phyloP scores from a whole-genome alignment of 2,329 filamentous ascomycete species.

The Aspergillus unguis region DNA sequence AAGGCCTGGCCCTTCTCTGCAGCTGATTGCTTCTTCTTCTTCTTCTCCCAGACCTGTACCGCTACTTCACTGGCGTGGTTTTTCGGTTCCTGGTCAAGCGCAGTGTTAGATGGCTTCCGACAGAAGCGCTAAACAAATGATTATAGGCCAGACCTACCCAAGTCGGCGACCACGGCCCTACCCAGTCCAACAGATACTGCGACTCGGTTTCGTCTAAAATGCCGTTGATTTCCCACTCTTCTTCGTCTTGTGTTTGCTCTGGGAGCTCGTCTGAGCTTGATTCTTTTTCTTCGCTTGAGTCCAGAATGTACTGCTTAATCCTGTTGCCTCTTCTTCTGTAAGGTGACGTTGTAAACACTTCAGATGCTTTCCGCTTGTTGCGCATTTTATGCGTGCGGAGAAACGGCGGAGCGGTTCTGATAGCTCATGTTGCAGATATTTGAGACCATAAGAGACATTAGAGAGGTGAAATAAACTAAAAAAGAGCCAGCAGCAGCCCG shows the following conservation, averaged over 20 bases:
- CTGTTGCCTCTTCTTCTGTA: constrained; percentile 8
- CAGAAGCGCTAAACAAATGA: neutral
- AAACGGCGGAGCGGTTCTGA: constrained; percentile 12
- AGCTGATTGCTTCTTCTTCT: constrained; percentile 15
- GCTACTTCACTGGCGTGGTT: constrained; percentile 32
- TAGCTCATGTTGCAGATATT: constrained; percentile 19
- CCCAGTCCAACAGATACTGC: constrained; percentile 41
- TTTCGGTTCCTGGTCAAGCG: constrained; percentile 31
- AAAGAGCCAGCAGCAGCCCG: neutral
- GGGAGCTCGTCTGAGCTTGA: constrained; percentile 12
- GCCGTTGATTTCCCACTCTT: constrained; percentile 35
- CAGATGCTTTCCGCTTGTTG: constrained; percentile 23
- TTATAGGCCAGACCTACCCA: constrained; percentile 32
- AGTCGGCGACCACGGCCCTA: constrained; percentile 34
- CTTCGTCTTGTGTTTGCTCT: constrained; percentile 14
- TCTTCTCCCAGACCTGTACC: constrained; percentile 29
- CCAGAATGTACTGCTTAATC: constrained; percentile 10
- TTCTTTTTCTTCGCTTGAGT: constrained; percentile 17
- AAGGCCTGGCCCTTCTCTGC: constrained; percentile 5
- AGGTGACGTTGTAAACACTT: constrained; percentile 14
- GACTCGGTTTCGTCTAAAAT: constrained; percentile 35
- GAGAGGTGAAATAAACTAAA: neutral
- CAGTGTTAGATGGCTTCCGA: constrained; percentile 9
- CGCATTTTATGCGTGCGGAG: constrained; percentile 25
- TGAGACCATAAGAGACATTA: neutral